Evolutionary conservation across 208 protist species (phyloP), one percentile per base, ranked within the genome.

Genomic region (Crithidia mellificae): DNA sequence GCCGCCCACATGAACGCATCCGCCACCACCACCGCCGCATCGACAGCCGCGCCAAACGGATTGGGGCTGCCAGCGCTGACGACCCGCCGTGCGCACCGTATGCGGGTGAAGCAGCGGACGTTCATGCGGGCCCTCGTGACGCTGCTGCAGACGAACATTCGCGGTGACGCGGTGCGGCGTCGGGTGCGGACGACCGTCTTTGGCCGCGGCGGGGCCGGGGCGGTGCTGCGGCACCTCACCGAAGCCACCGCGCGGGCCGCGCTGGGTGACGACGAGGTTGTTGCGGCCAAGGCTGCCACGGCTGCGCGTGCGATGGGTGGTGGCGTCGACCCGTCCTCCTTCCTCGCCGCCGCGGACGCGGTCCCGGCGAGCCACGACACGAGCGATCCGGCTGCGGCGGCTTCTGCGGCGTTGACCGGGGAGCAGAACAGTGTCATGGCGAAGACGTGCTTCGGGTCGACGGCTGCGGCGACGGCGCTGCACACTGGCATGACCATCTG

Each of bases 131-230:
- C 70, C 3, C 39, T 76, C 1, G 44, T 51, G 15, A 54, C 63
- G 62, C 62, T 75, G 49, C 69, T 75, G 32, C 54, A 68, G 24
- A 46, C 53, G 24, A 57, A 68, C 54, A 11, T 57, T 9, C 55
- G 54, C 6, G 27, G n/a, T n/a, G 62, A 75, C 17, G 62, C 38
- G 24, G 62, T 52, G 54, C 62, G 46, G 17, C 22, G 55, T 20
- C 69, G 69, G 0, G 38, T 75, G 55, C 69, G 62, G n/a, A 52
- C 53, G 5, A 68, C 62, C 14, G 62, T 75, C 41, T 75, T 75
- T 22, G 68, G 68, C 39, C 11, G 51, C 32, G 46, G 59, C 22
- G 59, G 46, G 6, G 46, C 59, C 0, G 46, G 32, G 3, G 59
- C 32, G 22, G 32, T 55, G 30, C 46, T 65, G 59, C 25, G 32